Evolutionary conservation across 23 red algal genomes (phyloP), one percentile per base, ranked within the genome.

Genomic region (Gracilaria domingensis): DNA sequence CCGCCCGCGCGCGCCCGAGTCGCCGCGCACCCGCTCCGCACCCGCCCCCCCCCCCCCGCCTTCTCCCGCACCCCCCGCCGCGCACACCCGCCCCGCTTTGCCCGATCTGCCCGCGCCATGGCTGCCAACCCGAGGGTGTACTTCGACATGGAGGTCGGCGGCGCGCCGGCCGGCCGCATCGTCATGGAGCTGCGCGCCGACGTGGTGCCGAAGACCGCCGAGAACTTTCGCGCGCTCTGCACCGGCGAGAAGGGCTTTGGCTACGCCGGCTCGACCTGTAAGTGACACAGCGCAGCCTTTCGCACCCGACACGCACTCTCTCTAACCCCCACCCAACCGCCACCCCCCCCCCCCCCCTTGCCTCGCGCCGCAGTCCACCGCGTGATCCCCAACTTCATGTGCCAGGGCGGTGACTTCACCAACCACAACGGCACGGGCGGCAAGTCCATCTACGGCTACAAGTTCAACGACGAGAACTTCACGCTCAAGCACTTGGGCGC

Each of bases 391-490:
- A 86, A 78, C 33, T 99, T 99, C 84, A 94, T 99, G 90, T 85
- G 73, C 71, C 97, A 96, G 73, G 87, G 87, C 45, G 89, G 89
- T 17, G 97, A 99, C 66, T 99, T 96, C 58, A 99, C 97, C 66
- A 72, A 73, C 66, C 32, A 55, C 21, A 80, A 99, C 83, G 97
- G 97, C 34, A 99, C 97, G 12, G 97, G 97, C 53, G 97, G 97
- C 32, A 96, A 96, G 91, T 95, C 90, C 37, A 99, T 99, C 83
- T 99, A 99, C 78, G 97, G 97, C 18, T 38, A 83, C 70, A 95
- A 93, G 85, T 99, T 99, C 67, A 73, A 75, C 13, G 97, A 99
- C 72, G 97, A 99, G 84, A 99, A 99, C 91, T 99, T 99, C 87
- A 79, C 32, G 28, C 79, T 99, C 75, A 91, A 65, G 72, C 97